Conservation (phyloP, 768 basidiomycete genomes). For the Russula virescens region DNA sequence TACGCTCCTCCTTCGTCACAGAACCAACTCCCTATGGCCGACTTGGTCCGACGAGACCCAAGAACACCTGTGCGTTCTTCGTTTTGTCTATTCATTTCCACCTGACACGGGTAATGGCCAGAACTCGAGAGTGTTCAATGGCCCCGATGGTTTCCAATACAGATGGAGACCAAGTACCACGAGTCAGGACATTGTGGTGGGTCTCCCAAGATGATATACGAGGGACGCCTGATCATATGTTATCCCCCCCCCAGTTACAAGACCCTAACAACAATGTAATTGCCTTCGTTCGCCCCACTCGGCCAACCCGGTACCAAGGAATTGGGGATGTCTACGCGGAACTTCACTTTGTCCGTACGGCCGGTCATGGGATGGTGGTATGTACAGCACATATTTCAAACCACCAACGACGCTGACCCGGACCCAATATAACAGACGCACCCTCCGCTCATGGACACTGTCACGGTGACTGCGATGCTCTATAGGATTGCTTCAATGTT, state of each 20-base stretch:
- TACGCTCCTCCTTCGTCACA: conserved; percentile 31
- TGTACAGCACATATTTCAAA: conserved; percentile 24
- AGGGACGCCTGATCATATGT: conserved; percentile 3
- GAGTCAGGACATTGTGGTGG: conserved; percentile 46
- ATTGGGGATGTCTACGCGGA: conserved; percentile 86
- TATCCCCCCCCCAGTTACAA: conserved; percentile 48
- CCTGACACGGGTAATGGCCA: conserved; percentile 21
- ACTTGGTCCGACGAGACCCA: conserved; percentile 69
- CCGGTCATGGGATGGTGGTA: conserved; percentile 80
- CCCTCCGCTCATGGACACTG: conserved; percentile 86
- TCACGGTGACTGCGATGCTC: conserved; percentile 79
- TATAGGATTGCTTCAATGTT: conserved; percentile 67
- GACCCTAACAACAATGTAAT: conserved; percentile 64
- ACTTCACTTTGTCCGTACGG: conserved; percentile 73
- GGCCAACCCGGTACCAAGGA: conserved; percentile 69
- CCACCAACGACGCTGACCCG: conserved; percentile 16
- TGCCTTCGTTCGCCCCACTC: conserved; percentile 74
- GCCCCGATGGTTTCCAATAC: conserved; percentile 76
- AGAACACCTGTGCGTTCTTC: conserved; percentile 47
- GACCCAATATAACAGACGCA: conserved; percentile 52
- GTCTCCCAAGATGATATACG: conserved; percentile 14
- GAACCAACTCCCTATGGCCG: conserved; percentile 76
- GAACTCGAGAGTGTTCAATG: conserved; percentile 58
- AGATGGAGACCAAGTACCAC: conserved; percentile 69
- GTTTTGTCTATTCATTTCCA: conserved; percentile 8